Evolutionary conservation across 169 alveolate species (phyloP), one percentile per base, ranked within the genome.

Genomic region (Besnoitia besnoiti): DNA sequence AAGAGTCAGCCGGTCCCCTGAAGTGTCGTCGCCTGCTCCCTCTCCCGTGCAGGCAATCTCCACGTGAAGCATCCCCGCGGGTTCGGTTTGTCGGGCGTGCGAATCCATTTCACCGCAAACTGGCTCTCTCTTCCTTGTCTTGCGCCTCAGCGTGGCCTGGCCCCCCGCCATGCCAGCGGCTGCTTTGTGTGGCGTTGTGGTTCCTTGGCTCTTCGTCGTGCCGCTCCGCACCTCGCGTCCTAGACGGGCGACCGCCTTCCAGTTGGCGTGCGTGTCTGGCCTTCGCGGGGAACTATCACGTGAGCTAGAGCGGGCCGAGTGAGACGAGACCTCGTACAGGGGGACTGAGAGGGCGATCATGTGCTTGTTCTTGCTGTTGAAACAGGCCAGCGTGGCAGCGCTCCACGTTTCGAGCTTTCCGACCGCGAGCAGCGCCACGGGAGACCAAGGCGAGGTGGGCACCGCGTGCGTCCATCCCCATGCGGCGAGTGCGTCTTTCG

Each of bases 381-480:
- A 55, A 55, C 24, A 0, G n/a, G 67, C 24, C 82, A 73, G 44
- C 46, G n/a, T 27, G 47, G 82, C 14, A 10, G 39, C 82, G n/a
- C 46, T 73, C 82, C 82, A 73, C 39, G 82, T 37, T 2, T 37
- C 46, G 82, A n/a, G 46, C 46, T 16, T 35, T 1, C 82, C 82
- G 40, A 73, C 82, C 1, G 82, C 82, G 47, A 73, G 47, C 8
- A 73, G 44, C 40, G 47, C 5, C 44, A 73, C 46, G 10, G 67
- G 12, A 1, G 67, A n/a, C 7, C n/a, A n/a, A n/a, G n/a, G 44
- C n/a, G 79, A 8, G 33, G 82, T 42, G 12, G 82, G 82, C 16
- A 73, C 16, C 24, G 82, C 3, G n/a, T 73, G 82, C 46, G 40
- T 73, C 82, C 82, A 73, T 39, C 82, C 82, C 82, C 82, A 73